Conservation (phyloP, 1,284 basidiomycete genomes). For the Tetrapyrgos nigripes region DNA sequence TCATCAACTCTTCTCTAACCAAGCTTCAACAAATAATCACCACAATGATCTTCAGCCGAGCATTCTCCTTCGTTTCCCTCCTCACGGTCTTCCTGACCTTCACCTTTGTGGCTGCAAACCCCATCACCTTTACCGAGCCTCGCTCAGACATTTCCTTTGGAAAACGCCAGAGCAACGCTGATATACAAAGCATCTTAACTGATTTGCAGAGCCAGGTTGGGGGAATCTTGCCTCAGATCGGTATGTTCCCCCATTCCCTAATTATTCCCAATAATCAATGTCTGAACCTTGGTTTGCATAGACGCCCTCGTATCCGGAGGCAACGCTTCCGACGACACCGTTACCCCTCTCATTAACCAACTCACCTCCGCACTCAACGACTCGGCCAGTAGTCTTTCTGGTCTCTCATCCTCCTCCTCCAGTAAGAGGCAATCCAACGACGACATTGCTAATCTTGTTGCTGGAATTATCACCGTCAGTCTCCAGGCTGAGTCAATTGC, state of each 20-base stretch:
- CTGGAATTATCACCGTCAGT: constrained; percentile 30
- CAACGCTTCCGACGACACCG: constrained; percentile 26
- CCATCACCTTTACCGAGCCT: not conserved
- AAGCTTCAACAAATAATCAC: not conserved
- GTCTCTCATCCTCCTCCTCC: constrained; percentile 19
- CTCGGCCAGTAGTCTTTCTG: constrained; percentile 25
- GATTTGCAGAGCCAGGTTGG: constrained; percentile 15
- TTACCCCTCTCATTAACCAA: constrained; percentile 34
- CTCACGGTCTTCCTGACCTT: constrained; percentile 13
- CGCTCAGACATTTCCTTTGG: not conserved
- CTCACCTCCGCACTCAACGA: constrained; percentile 32
- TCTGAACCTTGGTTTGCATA: constrained; percentile 8
- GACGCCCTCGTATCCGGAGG: constrained; percentile 25
- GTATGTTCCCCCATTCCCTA: not conserved
- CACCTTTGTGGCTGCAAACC: constrained; percentile 13
- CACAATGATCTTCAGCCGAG: constrained; percentile 11
- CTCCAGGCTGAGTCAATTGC: not conserved
- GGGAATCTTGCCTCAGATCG: constrained; percentile 17
- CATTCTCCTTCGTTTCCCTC: constrained; percentile 7
- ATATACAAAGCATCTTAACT: constrained; percentile 10
- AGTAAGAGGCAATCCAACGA: constrained; percentile 29
- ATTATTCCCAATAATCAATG: not conserved
- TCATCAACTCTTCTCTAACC: no score
- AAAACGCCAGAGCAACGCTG: constrained; percentile 17
- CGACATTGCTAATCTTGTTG: constrained; percentile 32